phyloP scores from a whole-genome alignment of 768 basidiomycete species.

The Auricularia sp. region DNA sequence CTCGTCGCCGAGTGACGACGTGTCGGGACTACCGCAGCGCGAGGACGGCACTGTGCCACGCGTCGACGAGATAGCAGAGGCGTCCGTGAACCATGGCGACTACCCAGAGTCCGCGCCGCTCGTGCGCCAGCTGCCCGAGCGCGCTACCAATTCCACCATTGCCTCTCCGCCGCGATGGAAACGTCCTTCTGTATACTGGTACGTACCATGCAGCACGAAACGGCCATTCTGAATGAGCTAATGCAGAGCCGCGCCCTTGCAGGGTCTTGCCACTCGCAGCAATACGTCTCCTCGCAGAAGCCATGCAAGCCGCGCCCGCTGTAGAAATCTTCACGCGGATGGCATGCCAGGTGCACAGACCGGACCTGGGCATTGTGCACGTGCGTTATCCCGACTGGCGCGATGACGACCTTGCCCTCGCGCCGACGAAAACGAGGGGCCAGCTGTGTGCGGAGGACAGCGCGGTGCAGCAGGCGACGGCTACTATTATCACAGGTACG shows the following conservation, averaged over 20 bases:
- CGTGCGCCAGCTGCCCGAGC: background rate
- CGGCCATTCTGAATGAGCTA: background rate
- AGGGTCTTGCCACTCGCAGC: background rate
- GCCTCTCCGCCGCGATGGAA: background rate
- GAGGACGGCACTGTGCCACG: background rate
- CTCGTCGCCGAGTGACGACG: too few relatives aligned
- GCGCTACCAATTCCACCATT: background rate
- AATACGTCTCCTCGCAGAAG: background rate
- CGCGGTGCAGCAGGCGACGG: background rate
- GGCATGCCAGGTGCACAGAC: background rate
- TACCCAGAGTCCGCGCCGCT: background rate
- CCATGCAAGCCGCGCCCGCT: background rate
- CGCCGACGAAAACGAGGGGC: background rate
- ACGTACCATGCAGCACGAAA: background rate
- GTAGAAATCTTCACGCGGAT: background rate
- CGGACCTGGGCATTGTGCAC: background rate
- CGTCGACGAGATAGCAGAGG: background rate
- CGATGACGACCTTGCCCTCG: background rate
- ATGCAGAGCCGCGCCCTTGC: background rate
- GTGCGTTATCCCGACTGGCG: background rate
- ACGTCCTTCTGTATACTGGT: background rate
- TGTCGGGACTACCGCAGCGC: background rate
- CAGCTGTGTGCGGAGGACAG: background rate
- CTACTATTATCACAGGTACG: background rate
- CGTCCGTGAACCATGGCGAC: background rate